Evolutionary conservation across 2,329 filamentous ascomycete species (phyloP).

Genomic region (Aspergillus quadricinctus): DNA sequence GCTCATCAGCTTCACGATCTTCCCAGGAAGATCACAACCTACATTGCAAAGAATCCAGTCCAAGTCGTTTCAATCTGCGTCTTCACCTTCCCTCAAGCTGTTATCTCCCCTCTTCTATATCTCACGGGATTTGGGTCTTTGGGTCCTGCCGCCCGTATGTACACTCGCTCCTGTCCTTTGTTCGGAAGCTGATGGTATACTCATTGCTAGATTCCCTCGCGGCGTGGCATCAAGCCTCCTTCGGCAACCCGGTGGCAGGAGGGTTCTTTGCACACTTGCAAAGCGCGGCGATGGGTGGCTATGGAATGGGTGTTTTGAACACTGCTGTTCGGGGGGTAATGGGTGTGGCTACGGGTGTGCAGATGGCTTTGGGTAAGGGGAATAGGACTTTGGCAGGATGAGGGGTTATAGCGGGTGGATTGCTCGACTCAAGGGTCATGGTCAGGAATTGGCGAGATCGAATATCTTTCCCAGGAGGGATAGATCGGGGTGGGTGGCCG

Average conservation of each 20-base stretch:
- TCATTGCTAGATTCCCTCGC: background rate
- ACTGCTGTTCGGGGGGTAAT: background rate
- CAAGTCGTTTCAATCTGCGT: background rate
- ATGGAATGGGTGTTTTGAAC: background rate
- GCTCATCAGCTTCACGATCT: no score
- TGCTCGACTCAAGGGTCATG: background rate
- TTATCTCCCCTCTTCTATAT: background rate
- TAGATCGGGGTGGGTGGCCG: background rate
- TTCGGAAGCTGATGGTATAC: background rate
- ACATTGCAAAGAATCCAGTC: background rate
- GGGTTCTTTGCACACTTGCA: background rate
- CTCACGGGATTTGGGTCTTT: background rate
- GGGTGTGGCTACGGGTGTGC: background rate
- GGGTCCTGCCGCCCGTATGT: background rate
- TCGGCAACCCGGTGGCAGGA: background rate
- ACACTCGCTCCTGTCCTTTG: no score
- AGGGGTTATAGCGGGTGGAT: background rate
- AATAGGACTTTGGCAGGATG: background rate
- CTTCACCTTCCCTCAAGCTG: background rate
- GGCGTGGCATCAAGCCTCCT: background rate
- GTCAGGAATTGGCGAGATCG: background rate
- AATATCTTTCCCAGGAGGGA: background rate
- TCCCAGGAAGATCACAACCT: background rate
- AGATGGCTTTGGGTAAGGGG: background rate
- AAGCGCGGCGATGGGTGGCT: conserved; percentile 3